Percentiles rank a stretch among this genome's conserved stretches.
Conservation (phyloP, 2,329 filamentous ascomycete genomes). For the Plenodomus tracheiphilus region DNA sequence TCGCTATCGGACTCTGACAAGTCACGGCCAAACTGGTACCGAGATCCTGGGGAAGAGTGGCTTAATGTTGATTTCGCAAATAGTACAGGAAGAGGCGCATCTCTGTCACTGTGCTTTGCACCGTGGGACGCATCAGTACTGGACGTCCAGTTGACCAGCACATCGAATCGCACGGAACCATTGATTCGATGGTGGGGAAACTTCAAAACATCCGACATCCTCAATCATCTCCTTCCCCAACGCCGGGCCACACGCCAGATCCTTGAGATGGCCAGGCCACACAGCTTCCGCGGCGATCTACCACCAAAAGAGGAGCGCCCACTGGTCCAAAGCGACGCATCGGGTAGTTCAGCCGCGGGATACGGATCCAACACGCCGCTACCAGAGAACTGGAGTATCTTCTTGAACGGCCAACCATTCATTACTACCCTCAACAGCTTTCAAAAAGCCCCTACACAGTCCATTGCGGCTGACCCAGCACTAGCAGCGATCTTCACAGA, state of each 20-base stretch:
- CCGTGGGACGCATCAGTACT: conserved; percentile 10
- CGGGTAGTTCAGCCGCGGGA: conserved; percentile 1
- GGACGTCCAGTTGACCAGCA: conserved; percentile 1
- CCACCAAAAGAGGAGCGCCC: conserved; percentile 1
- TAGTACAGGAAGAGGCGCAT: background rate
- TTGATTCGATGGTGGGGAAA: background rate
- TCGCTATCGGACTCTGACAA: background rate
- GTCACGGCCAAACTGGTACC: too few species aligned
- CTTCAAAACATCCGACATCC: conserved; percentile 2
- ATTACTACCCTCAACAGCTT: background rate
- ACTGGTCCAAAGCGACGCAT: conserved; percentile 6
- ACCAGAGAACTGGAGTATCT: conserved; percentile 5
- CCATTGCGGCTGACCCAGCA: conserved; percentile 10
- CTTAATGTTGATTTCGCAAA: background rate
- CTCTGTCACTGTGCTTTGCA: conserved; percentile 8
- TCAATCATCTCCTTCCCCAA: background rate
- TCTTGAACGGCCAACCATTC: conserved; percentile 4
- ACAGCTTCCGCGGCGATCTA: conserved; percentile 3
- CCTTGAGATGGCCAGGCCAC: conserved; percentile 4
- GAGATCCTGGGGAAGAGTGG: background rate
- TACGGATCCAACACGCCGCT: conserved; percentile 1
- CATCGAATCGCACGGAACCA: conserved; percentile 6
- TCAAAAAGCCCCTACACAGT: background rate
- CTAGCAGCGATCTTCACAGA: conserved; percentile 7
- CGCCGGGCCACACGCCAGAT: background rate